Conservation (phyloP, 805 yeast species). For the Pichia paraexigua region DNA sequence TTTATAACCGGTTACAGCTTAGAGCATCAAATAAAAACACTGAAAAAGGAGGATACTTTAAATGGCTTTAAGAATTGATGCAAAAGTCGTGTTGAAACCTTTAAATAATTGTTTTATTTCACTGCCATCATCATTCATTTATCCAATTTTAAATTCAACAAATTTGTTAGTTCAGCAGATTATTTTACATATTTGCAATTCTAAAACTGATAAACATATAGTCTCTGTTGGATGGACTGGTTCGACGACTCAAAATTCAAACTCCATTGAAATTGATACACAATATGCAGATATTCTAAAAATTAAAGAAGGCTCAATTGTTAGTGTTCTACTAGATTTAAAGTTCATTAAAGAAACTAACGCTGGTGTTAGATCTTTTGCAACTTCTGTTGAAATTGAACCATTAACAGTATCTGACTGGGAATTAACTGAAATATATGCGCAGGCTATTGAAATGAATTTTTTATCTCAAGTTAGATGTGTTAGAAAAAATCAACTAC, state of each 20-base stretch:
- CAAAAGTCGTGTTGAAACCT: conserved; percentile 17
- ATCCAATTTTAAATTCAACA: conserved; percentile 30
- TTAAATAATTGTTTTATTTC: conserved; percentile 29
- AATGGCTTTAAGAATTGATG: conserved; percentile 12
- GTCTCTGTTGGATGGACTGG: conserved; percentile 28
- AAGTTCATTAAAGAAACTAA: conserved; percentile 19
- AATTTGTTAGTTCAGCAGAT: conserved; percentile 34
- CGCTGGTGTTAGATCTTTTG: conserved; percentile 24
- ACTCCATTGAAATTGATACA: conserved; percentile 55
- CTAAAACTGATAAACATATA: conserved; percentile 11
- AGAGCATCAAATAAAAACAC: not conserved
- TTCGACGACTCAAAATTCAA: conserved; percentile 15
- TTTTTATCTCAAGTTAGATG: conserved; percentile 77
- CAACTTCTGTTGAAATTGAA: conserved; percentile 58
- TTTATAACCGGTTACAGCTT: not conserved
- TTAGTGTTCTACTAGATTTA: conserved; percentile 40
- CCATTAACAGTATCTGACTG: conserved; percentile 77
- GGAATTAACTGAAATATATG: conserved; percentile 84
- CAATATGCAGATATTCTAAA: conserved; percentile 47
- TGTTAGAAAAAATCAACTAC: conserved; percentile 46
- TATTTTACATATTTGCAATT: conserved; percentile 25
- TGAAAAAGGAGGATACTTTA: not conserved
- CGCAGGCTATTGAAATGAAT: conserved; percentile 63
- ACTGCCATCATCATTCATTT: conserved; percentile 30
- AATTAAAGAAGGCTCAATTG: conserved; percentile 34